Base-by-base conservation (phyloP, 306 rosid species). In the Castanea mollissima region DNA sequence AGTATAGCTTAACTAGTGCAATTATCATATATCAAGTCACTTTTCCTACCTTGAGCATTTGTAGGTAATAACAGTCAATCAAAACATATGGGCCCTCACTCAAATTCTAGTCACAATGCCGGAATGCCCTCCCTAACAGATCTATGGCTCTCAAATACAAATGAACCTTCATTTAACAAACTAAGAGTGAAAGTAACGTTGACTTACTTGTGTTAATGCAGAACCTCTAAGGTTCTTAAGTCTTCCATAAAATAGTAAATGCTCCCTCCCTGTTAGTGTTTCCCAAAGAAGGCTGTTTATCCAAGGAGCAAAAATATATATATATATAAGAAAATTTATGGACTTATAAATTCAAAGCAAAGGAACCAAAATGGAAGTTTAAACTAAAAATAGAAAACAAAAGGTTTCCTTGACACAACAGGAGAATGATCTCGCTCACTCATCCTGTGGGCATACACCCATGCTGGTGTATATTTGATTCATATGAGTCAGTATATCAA, bases 381-480 rank as follows among this genome's bases (percentile, higher is more conserved):
- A 6, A 23, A 44, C n/a, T 4, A 21, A 23, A 46, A 6, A 46
- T 14, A 4, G 23, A 29, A 44, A 35, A 78, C 55, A 56, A 5
- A 10, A 27, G 4, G 23, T 62, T 71, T 38, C 23, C 21, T 46
- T 46, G 69, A 25, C 5, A 49, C 54, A 49, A 49, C 41, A 59
- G 69, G 80, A 77, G 63, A 44, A 65, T 49, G 54, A 64, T 63
- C 62, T 29, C 35, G 74, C 92, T 86, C 88, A 94, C 98, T 92
- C 93, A 34, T 92, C 91, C 78, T 94, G 98, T 46, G 98, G 97
- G 78, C 97, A 94, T 62, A 94, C 98, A 19, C 97, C 98, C 94
- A 94, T 94, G 88, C 91, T 94, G 23, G 98, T 91, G 65, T 94
- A 94, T 86, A 94, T 88, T 77, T 85, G 88, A 81, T 86, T 88